Percentiles rank a stretch among this genome's conserved stretches.
These are phyloP conservation scores for Exutisphaerella laricina DNA, from an alignment of 2,329 filamentous ascomycete species.

Conservation along the genomic window DNA sequence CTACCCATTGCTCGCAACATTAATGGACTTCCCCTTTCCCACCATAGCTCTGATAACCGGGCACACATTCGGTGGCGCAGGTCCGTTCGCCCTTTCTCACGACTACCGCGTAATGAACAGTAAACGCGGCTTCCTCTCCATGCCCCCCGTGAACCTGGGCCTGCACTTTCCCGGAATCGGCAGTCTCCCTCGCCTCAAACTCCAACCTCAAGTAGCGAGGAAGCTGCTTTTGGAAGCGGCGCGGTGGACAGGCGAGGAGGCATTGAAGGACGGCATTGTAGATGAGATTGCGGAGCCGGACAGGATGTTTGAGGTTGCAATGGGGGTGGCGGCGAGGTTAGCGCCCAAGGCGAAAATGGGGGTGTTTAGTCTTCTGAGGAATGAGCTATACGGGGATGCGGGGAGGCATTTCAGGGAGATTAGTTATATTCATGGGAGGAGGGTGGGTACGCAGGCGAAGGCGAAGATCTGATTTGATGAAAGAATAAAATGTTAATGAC, in stretches of 20 bases:
- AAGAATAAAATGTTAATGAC: no score
- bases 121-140: slow-evolving; percentile 43
- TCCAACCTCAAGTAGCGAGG: slow-evolving; percentile 46
- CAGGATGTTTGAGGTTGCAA: slow-evolving; percentile 44
- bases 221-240: slow-evolving; percentile 55
- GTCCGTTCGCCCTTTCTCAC: slow-evolving; percentile 44
- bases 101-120: slow-evolving; percentile 48
- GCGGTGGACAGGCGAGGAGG: slow-evolving; percentile 49
- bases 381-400: slow-evolving; percentile 52
- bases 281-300: slow-evolving; percentile 48
- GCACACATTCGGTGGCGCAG: slow-evolving; percentile 47
- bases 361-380: slow-evolving; percentile 48
- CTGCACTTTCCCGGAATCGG: slow-evolving; percentile 54
- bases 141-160: slow-evolving; percentile 52
- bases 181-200: slow-evolving; percentile 47
- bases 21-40: slow-evolving; percentile 38
- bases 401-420: slow-evolving; percentile 47
- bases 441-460: slow-evolving; percentile 40
- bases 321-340: slow-evolving; percentile 42
- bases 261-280: slow-evolving; percentile 49
- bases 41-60: slow-evolving; percentile 46
- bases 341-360: slow-evolving; percentile 43
- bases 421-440: slow-evolving; percentile 49
- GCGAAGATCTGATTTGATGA: slow-evolving; percentile 48
- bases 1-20: slow-evolving; percentile 34